phyloP scores from a whole-genome alignment of 352 stramenopile genomes.

The Phytophthora meadii region DNA sequence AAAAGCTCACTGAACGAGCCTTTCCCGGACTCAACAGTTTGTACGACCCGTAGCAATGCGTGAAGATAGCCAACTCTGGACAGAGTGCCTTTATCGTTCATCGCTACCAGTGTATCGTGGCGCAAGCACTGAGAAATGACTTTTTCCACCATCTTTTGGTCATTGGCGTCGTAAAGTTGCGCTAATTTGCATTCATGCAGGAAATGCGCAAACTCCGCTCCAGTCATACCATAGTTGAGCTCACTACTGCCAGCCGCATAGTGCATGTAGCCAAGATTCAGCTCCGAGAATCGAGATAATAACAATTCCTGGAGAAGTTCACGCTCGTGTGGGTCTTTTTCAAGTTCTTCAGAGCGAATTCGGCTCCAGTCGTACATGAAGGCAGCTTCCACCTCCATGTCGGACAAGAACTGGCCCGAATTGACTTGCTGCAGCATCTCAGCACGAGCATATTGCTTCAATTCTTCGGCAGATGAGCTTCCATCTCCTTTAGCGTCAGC shows the following conservation, averaged over 20 bases:
- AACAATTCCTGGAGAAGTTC: conserved; percentile 69
- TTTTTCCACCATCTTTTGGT: conserved; percentile 53
- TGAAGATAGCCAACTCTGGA: conserved; percentile 79
- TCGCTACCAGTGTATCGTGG: conserved; percentile 52
- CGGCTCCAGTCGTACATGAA: conserved; percentile 84
- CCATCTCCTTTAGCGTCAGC: conserved; percentile 36
- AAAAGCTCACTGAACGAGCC: conserved; percentile 36
- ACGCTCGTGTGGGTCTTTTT: conserved; percentile 30
- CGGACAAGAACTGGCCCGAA: conserved; percentile 79
- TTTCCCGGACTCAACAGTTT: conserved; percentile 13
- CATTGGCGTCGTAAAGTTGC: conserved; percentile 44
- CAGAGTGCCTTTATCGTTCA: conserved; percentile 60
- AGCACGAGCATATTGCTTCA: conserved; percentile 68
- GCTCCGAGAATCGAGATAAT: conserved; percentile 50
- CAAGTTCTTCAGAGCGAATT: conserved; percentile 58
- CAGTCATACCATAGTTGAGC: conserved; percentile 70
- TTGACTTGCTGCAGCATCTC: conserved; percentile 82
- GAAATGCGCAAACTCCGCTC: conserved; percentile 74
- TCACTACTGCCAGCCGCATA: conserved; percentile 77
- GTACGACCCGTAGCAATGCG: conserved; percentile 55
- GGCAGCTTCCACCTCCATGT: conserved; percentile 80
- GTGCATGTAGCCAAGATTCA: conserved; percentile 80
- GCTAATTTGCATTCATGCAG: conserved; percentile 71
- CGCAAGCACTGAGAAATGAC: conserved; percentile 40
- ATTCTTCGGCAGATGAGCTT: conserved; percentile 43